Percentiles rank a stretch among this genome's conserved stretches.
Evolutionary conservation across 371 early-diverging fungal species (phyloP).

Genomic region (Apophysomyces variabilis): DNA sequence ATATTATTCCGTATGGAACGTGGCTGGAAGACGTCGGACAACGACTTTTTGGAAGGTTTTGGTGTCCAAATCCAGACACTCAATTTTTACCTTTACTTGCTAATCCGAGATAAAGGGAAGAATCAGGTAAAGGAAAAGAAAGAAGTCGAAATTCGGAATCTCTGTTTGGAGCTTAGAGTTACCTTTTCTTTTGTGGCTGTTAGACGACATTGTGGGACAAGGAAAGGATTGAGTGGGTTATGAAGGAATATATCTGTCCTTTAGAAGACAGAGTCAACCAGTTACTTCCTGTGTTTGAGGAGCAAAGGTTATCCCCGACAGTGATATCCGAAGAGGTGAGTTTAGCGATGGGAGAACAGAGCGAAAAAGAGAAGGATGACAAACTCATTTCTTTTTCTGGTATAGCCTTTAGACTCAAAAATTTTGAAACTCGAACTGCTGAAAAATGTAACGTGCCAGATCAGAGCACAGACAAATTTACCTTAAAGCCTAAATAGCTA

Average conservation of each 20-base stretch:
- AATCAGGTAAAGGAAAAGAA: constrained; percentile 21
- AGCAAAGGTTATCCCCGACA: too few species aligned
- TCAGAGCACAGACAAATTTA: background rate
- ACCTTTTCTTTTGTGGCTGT: background rate
- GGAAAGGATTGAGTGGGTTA: constrained; percentile 12
- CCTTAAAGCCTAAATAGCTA: background rate
- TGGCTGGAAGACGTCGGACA: constrained; percentile 5
- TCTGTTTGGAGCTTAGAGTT: background rate
- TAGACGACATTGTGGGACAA: constrained; percentile 19
- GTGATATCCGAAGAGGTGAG: too few species aligned
- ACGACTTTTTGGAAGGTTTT: constrained; percentile 23
- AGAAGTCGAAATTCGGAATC: background rate
- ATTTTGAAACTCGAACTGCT: background rate
- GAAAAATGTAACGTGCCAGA: background rate
- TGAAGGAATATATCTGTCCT: constrained; percentile 14
- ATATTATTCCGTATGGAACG: constrained; percentile 1
- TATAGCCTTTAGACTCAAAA: constrained; percentile 5
- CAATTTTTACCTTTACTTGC: constrained; percentile 46
- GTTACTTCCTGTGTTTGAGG: too few species aligned
- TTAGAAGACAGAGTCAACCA: background rate
- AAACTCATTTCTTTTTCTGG: background rate
- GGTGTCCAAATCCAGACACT: constrained; percentile 42
- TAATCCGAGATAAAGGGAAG: constrained; percentile 36
- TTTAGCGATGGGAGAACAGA: too few species aligned
- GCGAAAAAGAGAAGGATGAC: too few species aligned